phyloP scores from a whole-genome alignment of 495 filamentous ascomycete species.

The Hyaloscypha bicolor region DNA sequence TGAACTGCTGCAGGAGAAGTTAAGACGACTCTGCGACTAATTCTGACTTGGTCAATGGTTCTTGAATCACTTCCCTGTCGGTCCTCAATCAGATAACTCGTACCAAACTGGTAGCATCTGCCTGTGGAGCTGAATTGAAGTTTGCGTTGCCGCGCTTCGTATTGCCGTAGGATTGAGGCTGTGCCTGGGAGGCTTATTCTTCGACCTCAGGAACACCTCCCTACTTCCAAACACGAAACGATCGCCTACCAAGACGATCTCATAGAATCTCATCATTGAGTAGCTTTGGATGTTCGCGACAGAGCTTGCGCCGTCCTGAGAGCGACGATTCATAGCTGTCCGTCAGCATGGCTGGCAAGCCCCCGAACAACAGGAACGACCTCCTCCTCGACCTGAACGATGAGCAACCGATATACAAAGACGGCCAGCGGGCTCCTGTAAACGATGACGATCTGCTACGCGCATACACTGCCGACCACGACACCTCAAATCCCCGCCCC shows the following conservation, averaged over 20 bases:
- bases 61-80: not conserved
- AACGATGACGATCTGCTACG: slow-evolving; percentile 77
- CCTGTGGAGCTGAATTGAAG: not conserved
- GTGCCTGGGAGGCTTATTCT: slow-evolving; percentile 29
- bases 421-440: slow-evolving; percentile 68
- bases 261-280: not conserved
- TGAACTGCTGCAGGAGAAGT: not conserved
- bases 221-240: slow-evolving; percentile 9
- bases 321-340: slow-evolving; percentile 25
- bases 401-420: slow-evolving; percentile 68
- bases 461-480: slow-evolving; percentile 68
- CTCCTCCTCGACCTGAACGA: slow-evolving; percentile 74
- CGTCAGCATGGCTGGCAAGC: slow-evolving; percentile 70
- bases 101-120: not conserved
- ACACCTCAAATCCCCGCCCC: slow-evolving; percentile 66
- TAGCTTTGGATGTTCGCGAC: slow-evolving; percentile 19
- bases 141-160: not conserved
- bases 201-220: not conserved
- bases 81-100: not conserved
- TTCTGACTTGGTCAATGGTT: slow-evolving; percentile 7
- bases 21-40: slow-evolving; percentile 2
- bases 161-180: slow-evolving; percentile 29
- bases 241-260: not conserved
- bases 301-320: slow-evolving; percentile 16
- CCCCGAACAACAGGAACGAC: slow-evolving; percentile 63